A percentile compares a stretch with the other conserved stretches of the same genome.
phyloP scores from a whole-genome alignment of 2,329 filamentous ascomycete species.

The Alternaria arborescens region DNA sequence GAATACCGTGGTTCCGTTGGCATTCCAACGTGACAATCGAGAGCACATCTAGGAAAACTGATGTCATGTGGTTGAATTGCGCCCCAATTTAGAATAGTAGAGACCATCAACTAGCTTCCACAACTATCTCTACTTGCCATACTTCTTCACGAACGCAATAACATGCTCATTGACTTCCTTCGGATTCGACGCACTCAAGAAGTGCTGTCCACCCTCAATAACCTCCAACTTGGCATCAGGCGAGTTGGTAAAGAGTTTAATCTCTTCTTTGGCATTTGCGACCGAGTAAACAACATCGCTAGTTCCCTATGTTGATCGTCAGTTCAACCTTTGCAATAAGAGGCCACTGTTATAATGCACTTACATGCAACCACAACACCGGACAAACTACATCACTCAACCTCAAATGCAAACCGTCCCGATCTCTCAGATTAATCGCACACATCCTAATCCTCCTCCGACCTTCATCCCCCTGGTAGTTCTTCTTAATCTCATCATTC shows the following conservation, averaged over 20 bases:
- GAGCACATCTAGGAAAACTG: too few relatives aligned
- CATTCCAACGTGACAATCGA: too few relatives aligned
- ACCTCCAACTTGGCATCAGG: conserved; percentile 54
- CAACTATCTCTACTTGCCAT: conserved; percentile 1
- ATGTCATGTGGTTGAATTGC: not conserved
- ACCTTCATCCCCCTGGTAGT: conserved; percentile 61
- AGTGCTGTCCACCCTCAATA: conserved; percentile 60
- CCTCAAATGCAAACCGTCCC: conserved; percentile 58
- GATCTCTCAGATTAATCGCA: conserved; percentile 58
- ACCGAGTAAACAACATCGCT: conserved; percentile 54
- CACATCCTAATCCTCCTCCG: conserved; percentile 59
- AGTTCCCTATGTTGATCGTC: conserved; percentile 47
- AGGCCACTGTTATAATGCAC: conserved; percentile 9
- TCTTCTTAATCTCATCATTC: conserved; percentile 54
- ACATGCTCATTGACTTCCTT: conserved; percentile 52
- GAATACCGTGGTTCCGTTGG: too few relatives aligned
- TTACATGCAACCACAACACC: conserved; percentile 60
- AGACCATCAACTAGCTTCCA: not conserved
- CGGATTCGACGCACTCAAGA: conserved; percentile 58
- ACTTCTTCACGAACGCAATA: conserved; percentile 44
- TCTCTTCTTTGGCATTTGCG: conserved; percentile 57
- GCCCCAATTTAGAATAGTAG: not conserved
- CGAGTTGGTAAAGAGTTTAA: conserved; percentile 57
- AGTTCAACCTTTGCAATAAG: not conserved
- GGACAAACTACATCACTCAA: conserved; percentile 60